Conservation (phyloP, 139 green algal species). For the Asterochloris sp. region DNA sequence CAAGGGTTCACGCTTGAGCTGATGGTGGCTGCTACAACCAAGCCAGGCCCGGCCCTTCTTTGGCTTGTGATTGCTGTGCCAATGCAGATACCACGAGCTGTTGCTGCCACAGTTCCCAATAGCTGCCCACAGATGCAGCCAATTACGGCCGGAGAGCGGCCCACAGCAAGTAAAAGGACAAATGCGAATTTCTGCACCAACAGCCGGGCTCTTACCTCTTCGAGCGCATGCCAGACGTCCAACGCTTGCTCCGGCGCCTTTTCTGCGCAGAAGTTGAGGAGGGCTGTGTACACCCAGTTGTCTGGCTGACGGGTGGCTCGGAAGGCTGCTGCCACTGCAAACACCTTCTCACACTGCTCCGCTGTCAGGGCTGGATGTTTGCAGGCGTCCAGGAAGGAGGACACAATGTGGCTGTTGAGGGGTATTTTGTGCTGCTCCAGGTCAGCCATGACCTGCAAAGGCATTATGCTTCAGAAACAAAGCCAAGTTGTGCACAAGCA, state of each 20-base stretch:
- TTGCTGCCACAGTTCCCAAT: too few relatives aligned
- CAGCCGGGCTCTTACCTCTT: conserved; percentile 8
- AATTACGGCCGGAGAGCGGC: not conserved
- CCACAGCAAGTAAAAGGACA: not conserved
- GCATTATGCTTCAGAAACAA: not conserved
- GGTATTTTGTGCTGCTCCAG: conserved; percentile 13
- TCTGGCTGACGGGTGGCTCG: conserved; percentile 3
- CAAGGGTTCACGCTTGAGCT: too few relatives aligned
- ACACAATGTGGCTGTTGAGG: conserved; percentile 45
- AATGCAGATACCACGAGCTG: too few relatives aligned
- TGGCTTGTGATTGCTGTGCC: too few relatives aligned
- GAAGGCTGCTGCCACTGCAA: conserved; percentile 28
- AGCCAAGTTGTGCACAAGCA: not conserved
- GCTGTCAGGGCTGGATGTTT: conserved; percentile 20
- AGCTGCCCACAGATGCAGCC: not conserved
- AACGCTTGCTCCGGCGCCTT: conserved; percentile 28
- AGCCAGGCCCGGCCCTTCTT: too few relatives aligned
- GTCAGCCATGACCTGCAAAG: conserved; percentile 30
- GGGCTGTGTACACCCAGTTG: conserved; percentile 21
- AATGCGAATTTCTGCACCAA: not conserved
- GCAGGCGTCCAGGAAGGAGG: conserved; percentile 40
- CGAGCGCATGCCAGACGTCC: conserved; percentile 41
- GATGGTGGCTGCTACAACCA: too few relatives aligned
- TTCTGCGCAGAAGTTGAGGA: conserved; percentile 37
- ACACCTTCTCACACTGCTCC: conserved; percentile 35